Evolutionary conservation across 2,329 filamentous ascomycete species (phyloP).

Genomic region (Aspergillus sp.): DNA sequence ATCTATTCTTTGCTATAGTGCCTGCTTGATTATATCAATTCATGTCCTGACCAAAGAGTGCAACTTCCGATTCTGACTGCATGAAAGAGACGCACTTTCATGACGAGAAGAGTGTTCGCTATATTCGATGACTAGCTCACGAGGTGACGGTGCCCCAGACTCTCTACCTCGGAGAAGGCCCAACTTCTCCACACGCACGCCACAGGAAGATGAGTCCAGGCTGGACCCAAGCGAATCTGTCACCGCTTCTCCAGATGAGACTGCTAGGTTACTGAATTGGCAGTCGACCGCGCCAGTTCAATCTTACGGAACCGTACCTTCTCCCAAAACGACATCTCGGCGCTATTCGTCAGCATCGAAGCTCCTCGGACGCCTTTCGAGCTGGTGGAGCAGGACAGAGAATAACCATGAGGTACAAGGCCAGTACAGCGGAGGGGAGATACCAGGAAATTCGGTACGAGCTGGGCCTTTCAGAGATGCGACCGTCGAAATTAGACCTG

Average conservation of each 20-base stretch:
- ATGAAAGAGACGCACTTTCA: slow-evolving; percentile 8
- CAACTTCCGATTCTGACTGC: not conserved
- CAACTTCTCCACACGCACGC: slow-evolving; percentile 45
- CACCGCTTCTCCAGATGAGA: slow-evolving; percentile 27
- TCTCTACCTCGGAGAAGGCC: slow-evolving; percentile 41
- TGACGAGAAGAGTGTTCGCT: slow-evolving; percentile 9
- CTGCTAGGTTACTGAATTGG: slow-evolving; percentile 29
- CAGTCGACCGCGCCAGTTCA: slow-evolving; percentile 26
- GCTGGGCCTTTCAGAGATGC: slow-evolving; percentile 31
- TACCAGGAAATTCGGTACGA: slow-evolving; percentile 21
- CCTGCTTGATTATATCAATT: not conserved
- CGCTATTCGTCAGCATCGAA: slow-evolving; percentile 27
- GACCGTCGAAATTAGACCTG: slow-evolving; percentile 39
- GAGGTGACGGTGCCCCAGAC: slow-evolving; percentile 26
- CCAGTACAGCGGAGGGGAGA: slow-evolving; percentile 12
- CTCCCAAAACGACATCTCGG: slow-evolving; percentile 20
- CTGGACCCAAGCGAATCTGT: slow-evolving; percentile 38
- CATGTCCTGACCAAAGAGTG: not conserved
- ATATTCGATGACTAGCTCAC: slow-evolving; percentile 30
- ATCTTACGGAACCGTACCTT: slow-evolving; percentile 31
- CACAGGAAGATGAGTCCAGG: slow-evolving; percentile 43
- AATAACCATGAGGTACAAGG: slow-evolving; percentile 18
- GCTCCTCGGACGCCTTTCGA: slow-evolving; percentile 30
- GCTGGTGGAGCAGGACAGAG: slow-evolving; percentile 29
- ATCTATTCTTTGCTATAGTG: not conserved